phyloP scores from a whole-genome alignment of 164 flowering plant genomes.

The Chloranthus sessilifolius region DNA sequence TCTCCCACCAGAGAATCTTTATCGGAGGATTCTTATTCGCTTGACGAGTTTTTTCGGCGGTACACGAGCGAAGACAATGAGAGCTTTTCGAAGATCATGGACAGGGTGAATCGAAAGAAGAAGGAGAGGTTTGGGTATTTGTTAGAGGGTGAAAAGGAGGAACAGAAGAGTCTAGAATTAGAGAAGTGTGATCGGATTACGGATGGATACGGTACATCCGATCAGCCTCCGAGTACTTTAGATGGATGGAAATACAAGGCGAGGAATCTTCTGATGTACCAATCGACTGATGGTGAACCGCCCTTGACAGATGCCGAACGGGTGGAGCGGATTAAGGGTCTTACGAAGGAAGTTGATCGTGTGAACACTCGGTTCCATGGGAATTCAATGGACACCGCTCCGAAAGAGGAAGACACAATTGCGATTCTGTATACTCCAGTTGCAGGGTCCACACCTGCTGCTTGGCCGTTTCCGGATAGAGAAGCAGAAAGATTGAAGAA shows the following conservation, averaged over 20 bases:
- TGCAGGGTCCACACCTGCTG: constrained; percentile 65
- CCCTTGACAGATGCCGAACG: constrained; percentile 74
- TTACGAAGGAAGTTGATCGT: constrained; percentile 65
- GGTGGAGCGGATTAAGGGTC: constrained; percentile 53
- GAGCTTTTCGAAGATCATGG: constrained; percentile 71
- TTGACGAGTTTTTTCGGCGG: constrained; percentile 72
- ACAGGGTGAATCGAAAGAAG: constrained; percentile 81
- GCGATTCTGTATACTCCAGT: constrained; percentile 75
- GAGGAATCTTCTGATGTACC: constrained; percentile 87
- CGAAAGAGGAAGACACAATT: constrained; percentile 61
- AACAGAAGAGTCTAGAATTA: constrained; percentile 28
- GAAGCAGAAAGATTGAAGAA: constrained; percentile 59
- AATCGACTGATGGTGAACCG: constrained; percentile 74
- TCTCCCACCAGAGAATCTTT: background rate
- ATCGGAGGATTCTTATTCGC: constrained; percentile 21
- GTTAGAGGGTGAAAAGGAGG: constrained; percentile 53
- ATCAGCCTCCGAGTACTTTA: constrained; percentile 73
- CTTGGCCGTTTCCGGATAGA: constrained; percentile 32
- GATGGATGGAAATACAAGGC: constrained; percentile 86
- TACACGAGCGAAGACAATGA: constrained; percentile 95
- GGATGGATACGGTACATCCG: constrained; percentile 89
- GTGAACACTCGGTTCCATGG: constrained; percentile 74
- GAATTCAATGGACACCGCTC: constrained; percentile 48
- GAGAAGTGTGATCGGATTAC: constrained; percentile 63
- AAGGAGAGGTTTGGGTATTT: constrained; percentile 63